phyloP scores from a whole-genome alignment of 2,329 filamentous ascomycete species.

The Pseudocercospora vitis region DNA sequence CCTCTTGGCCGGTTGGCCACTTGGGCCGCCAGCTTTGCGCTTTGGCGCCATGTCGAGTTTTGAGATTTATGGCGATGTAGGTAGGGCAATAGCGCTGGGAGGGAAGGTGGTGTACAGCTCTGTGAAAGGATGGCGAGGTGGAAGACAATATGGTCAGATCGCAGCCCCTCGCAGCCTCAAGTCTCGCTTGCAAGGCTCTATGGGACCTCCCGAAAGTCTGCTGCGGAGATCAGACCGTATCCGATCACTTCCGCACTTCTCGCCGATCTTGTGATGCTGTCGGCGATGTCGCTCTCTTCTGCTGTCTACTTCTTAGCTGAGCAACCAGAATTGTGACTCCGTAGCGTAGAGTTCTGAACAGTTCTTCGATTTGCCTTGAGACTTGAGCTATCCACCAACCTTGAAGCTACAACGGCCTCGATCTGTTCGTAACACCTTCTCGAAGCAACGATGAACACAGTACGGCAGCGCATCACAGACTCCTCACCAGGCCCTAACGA shows the following conservation, averaged over 20 bases:
- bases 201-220: slow-evolving; percentile 11
- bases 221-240: background rate
- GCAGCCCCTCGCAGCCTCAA: background rate
- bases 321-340: background rate
- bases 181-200: background rate
- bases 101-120: too few species aligned
- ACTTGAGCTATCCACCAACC: too few species aligned
- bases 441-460: slow-evolving; percentile 23
- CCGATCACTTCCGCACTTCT: slow-evolving; percentile 8
- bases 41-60: slow-evolving; percentile 39
- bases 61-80: background rate
- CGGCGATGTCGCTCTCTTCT: background rate
- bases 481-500: background rate
- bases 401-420: too few species aligned
- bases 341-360: too few species aligned
- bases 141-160: too few species aligned
- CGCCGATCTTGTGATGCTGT: slow-evolving; percentile 2
- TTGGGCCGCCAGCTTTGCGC: slow-evolving; percentile 41
- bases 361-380: too few species aligned
- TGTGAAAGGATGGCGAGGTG: too few species aligned
- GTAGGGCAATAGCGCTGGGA: too few species aligned
- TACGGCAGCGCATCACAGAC: slow-evolving; percentile 17
- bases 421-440: too few species aligned
- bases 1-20: slow-evolving; percentile 39
- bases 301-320: background rate